Evolutionary conservation across 345 rosid genomes (phyloP).

Genomic region (Salix dunnii): DNA sequence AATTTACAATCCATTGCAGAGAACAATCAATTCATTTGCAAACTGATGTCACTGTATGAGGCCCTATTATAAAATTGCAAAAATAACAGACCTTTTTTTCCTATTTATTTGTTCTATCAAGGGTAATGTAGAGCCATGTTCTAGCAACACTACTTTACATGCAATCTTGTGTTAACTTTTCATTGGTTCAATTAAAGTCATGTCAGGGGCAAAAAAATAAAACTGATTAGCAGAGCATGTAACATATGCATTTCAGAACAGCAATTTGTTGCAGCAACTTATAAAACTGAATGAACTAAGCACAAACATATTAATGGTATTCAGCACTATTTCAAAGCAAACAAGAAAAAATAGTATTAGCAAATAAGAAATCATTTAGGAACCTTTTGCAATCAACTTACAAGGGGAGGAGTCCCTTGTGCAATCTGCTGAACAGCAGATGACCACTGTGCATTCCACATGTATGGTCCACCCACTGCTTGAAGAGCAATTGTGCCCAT

Average conservation of each 20-base stretch:
- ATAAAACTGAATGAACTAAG: neutral
- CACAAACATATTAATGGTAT: neutral
- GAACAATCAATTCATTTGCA: neutral
- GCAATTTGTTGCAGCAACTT: neutral
- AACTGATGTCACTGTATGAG: neutral
- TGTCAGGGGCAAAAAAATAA: neutral
- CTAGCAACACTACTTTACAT: neutral
- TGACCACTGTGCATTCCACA: constrained; percentile 85
- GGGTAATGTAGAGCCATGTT: neutral
- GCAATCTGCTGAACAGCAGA: constrained; percentile 89
- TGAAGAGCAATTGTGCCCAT: constrained; percentile 67
- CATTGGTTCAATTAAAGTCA: neutral
- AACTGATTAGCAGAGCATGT: neutral
- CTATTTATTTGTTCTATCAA: neutral
- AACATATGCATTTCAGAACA: neutral
- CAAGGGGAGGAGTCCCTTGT: constrained; percentile 99
- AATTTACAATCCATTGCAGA: neutral
- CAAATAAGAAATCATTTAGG: constrained; percentile 9
- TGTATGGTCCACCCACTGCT: constrained; percentile 94
- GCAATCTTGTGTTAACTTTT: neutral
- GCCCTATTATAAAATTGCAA: neutral
- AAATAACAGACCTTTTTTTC: neutral
- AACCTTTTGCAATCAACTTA: constrained; percentile 48
- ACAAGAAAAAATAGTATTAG: neutral
- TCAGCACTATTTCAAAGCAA: neutral